Evolutionary conservation across 148 eudicot genomes (phyloP), one percentile per base, ranked within the genome.

Genomic region (Rhododendron simsii): DNA sequence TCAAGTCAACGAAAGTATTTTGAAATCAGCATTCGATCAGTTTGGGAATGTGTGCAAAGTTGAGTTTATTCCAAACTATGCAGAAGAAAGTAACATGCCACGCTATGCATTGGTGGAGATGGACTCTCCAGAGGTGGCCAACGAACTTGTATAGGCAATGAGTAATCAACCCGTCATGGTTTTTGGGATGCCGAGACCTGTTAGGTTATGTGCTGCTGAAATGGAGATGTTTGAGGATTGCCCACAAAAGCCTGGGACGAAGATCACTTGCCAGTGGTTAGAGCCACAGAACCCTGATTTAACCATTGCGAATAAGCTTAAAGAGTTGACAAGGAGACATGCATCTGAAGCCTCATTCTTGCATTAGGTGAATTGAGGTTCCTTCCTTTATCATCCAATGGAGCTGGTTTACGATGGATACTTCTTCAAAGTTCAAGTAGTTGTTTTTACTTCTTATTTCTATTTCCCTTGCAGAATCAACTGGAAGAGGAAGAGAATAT

Each of bases 131-230:
- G 87, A 88, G 85, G 92, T 92, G 85, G 98, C 94, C 3, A 63
- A 37, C 7, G 14, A 50, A 18, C 89, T 96, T n/a, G 30, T 95
- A 1, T 75, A 23, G 2, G 90, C 69, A 80, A 85, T 92, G 82
- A 50, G 78, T 20, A 79, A 87, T 10, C 86, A 85, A 48, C 95
- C 96, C 0, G 93, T 96, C 82, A 95, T 95, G 98, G 90, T 95
- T 83, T 89, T 88, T 3, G 98, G 98, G 55, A 93, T 94, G 99
- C 99, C 99, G 14, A 92, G 99, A 88, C 98, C 99, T 35, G 94
- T 93, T 39, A 91, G 98, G 84, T 95, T 88, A 30, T 88, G 83
- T 51, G 78, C 88, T 81, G 98, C 99, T 14, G 87, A 81, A 78
- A 77, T 81, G 1, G 94, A 86, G 83, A 96, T 95, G 98, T 95